These are phyloP conservation scores for Moniliophthora roreri DNA, from an alignment of 1,284 basidiomycete species.

Conservation along the genomic window DNA sequence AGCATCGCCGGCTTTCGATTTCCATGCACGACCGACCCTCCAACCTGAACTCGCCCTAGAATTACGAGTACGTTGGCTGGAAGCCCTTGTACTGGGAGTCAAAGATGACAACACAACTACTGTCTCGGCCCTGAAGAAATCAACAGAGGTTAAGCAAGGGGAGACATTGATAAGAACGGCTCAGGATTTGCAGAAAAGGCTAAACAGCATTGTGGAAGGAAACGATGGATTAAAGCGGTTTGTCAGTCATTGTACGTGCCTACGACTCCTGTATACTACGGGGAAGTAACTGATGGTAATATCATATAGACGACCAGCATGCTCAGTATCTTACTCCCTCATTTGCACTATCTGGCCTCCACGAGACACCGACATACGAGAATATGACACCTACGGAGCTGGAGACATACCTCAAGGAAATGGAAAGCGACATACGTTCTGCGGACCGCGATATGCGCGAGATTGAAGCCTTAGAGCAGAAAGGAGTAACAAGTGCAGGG, in stretches of 20 bases:
- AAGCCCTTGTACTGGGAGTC: slow-evolving; percentile 69
- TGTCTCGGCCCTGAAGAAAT: slow-evolving; percentile 20
- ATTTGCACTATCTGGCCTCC: slow-evolving; percentile 65
- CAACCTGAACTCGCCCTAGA: slow-evolving; percentile 68
- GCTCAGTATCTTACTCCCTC: slow-evolving; percentile 69
- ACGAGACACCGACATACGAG: slow-evolving; percentile 54
- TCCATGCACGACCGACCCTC: slow-evolving; percentile 34
- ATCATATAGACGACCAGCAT: slow-evolving; percentile 65
- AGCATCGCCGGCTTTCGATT: slow-evolving; percentile 11
- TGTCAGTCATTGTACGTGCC: slow-evolving; percentile 65
- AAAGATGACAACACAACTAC: slow-evolving; percentile 37
- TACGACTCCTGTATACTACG: neutral
- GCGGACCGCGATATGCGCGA: slow-evolving; percentile 79
- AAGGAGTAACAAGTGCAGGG: slow-evolving; percentile 69
- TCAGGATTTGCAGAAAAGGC: slow-evolving; percentile 55
- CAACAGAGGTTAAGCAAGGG: slow-evolving; percentile 37
- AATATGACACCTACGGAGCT: slow-evolving; percentile 66
- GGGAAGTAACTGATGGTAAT: slow-evolving; percentile 1
- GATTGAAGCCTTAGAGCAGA: slow-evolving; percentile 65
- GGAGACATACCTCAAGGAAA: slow-evolving; percentile 68
- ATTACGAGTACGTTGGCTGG: slow-evolving; percentile 72
- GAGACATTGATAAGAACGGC: slow-evolving; percentile 58
- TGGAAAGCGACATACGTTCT: slow-evolving; percentile 77
- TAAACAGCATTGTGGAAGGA: slow-evolving; percentile 55
- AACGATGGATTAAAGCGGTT: slow-evolving; percentile 74